A percentile compares a stretch with the other conserved stretches of the same genome.
Evolutionary conservation across 352 stramenopile genomes (phyloP).

Genomic region (Aphanomyces cochlioides): DNA sequence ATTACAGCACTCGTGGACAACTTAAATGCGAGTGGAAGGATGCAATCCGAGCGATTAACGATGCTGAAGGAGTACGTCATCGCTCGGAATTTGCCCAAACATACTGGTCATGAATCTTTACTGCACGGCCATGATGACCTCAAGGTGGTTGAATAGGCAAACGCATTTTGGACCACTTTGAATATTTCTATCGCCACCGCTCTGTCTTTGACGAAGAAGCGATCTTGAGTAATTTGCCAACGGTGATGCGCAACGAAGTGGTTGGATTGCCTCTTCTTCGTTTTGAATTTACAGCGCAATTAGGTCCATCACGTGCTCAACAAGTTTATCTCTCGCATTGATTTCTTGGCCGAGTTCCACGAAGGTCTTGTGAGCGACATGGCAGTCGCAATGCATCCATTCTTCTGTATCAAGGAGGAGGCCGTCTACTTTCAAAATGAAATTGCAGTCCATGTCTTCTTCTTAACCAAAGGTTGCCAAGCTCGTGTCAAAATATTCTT

Average conservation of each 20-base stretch:
- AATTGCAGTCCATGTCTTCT: conserved; percentile 81
- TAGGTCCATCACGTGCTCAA: conserved; percentile 73
- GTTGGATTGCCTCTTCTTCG: conserved; percentile 27
- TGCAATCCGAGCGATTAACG: conserved; percentile 72
- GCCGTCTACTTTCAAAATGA: conserved; percentile 77
- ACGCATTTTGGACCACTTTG: conserved; percentile 70
- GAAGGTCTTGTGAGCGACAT: conserved; percentile 79
- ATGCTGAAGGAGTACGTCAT: conserved; percentile 82
- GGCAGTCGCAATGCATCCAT: conserved; percentile 74
- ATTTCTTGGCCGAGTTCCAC: conserved; percentile 67
- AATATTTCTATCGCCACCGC: conserved; percentile 81
- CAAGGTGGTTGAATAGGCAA: conserved; percentile 41
- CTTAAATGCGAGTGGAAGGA: conserved; percentile 57
- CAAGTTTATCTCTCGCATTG: conserved; percentile 63
- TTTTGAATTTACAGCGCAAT: not conserved
- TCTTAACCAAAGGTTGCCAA: conserved; percentile 56
- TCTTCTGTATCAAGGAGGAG: conserved; percentile 68
- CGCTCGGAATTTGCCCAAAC: conserved; percentile 65
- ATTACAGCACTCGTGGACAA: conserved; percentile 79
- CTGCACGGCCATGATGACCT: not conserved
- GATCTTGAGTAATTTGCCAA: conserved; percentile 66
- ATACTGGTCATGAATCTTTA: conserved; percentile 27
- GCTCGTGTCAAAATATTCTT: not conserved
- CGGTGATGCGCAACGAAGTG: conserved; percentile 77
- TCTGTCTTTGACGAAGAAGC: conserved; percentile 74